Percentiles rank a stretch among this genome's conserved stretches.
Evolutionary conservation across 2,329 filamentous ascomycete species (phyloP).

Genomic region (Aspergillus neotritici): DNA sequence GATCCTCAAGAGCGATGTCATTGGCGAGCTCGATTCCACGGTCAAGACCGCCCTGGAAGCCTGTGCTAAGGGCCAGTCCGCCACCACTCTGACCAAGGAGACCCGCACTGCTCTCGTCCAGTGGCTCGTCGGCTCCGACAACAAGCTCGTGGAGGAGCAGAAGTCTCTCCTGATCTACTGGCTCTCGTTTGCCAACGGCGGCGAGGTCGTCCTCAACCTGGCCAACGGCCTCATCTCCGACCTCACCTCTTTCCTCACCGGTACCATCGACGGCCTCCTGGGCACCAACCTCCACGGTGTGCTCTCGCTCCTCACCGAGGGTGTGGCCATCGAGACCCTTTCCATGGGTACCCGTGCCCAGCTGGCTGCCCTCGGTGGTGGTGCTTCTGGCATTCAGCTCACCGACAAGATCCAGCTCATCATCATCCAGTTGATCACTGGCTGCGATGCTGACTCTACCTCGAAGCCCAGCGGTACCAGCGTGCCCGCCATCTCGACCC

Average conservation of each 20-base stretch:
- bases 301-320: constrained; percentile 26
- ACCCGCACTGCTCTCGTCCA: constrained; percentile 26
- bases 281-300: constrained; percentile 29
- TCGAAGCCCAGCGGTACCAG: constrained; percentile 8
- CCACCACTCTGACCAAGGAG: constrained; percentile 23
- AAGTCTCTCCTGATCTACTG: constrained; percentile 34
- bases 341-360: constrained; percentile 31
- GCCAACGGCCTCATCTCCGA: constrained; percentile 22
- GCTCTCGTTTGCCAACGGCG: constrained; percentile 28
- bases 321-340: constrained; percentile 28
- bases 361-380: constrained; percentile 33
- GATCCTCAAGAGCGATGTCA: constrained; percentile 29
- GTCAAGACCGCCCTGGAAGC: constrained; percentile 26
- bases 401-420: constrained; percentile 50
- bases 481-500: constrained; percentile 13
- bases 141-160: constrained; percentile 31
- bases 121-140: constrained; percentile 29
- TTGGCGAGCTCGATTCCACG: constrained; percentile 22
- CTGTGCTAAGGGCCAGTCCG: constrained; percentile 26
- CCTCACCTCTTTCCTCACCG: constrained; percentile 27
- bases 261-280: constrained; percentile 22
- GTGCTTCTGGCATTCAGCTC: constrained; percentile 43
- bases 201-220: constrained; percentile 25
- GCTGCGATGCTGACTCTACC: constrained; percentile 23
- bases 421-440: constrained; percentile 38